Evolutionary conservation across 371 early-diverging fungal genomes (phyloP).

Genomic region (Massospora cicadina): DNA sequence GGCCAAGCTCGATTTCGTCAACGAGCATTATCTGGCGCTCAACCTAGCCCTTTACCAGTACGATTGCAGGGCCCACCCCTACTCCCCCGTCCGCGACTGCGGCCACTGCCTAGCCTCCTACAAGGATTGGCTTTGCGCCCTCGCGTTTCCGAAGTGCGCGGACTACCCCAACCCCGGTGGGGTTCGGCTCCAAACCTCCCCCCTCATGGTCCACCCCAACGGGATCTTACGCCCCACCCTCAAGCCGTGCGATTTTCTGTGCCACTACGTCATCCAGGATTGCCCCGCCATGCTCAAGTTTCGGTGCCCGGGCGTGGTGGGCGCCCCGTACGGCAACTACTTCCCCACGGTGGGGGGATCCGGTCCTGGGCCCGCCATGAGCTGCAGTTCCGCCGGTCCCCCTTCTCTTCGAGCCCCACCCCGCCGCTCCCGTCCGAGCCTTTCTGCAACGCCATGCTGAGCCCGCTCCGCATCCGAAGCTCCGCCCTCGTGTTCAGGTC

Average conservation of each 20-base stretch:
- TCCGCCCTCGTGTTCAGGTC: conserved; percentile 91
- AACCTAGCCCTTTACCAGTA: conserved; percentile 23
- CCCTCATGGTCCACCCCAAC: not conserved
- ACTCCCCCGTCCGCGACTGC: conserved; percentile 41
- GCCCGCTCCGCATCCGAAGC: conserved; percentile 89
- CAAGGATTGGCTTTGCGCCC: conserved; percentile 43
- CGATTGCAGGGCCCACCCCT: conserved; percentile 30
- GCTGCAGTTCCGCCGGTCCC: conserved; percentile 74
- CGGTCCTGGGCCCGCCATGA: conserved; percentile 88
- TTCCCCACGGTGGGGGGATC: conserved; percentile 41
- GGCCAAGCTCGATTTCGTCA: not conserved
- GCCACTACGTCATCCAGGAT: conserved; percentile 40
- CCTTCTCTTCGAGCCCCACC: conserved; percentile 83
- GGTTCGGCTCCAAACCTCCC: conserved; percentile 1
- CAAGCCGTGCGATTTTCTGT: conserved; percentile 39
- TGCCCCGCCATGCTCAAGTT: conserved; percentile 42
- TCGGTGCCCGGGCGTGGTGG: conserved; percentile 27
- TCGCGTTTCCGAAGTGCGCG: conserved; percentile 39
- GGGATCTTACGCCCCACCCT: conserved; percentile 9
- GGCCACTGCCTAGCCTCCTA: conserved; percentile 36
- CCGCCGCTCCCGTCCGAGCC: conserved; percentile 85
- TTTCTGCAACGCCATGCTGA: conserved; percentile 83
- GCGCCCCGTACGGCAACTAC: conserved; percentile 16
- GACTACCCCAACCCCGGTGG: conserved; percentile 14
- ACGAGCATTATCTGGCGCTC: conserved; percentile 10